These are phyloP conservation scores for Yamadazyma trypodendri DNA, from an alignment of 1,139 yeast species.

Conservation along the genomic window DNA sequence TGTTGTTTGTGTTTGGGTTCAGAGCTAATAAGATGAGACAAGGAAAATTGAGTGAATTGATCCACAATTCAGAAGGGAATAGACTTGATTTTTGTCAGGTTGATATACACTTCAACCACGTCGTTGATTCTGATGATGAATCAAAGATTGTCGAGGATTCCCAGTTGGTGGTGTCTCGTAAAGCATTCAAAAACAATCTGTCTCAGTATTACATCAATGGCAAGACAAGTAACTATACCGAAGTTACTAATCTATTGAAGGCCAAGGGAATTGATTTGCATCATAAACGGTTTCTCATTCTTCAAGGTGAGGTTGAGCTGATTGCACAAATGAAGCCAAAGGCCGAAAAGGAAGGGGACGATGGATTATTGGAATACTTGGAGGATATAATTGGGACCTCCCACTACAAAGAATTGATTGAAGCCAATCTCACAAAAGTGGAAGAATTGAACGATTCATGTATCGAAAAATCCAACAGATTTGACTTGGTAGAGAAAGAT, in stretches of 20 bases:
- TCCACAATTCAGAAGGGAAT: slow-evolving; percentile 78
- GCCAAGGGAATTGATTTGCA: slow-evolving; percentile 92
- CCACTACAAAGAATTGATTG: slow-evolving; percentile 74
- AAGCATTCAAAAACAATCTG: slow-evolving; percentile 71
- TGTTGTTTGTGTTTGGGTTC: slow-evolving; percentile 95
- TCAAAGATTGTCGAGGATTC: slow-evolving; percentile 51
- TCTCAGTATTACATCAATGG: slow-evolving; percentile 80
- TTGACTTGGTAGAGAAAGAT: slow-evolving; percentile 78
- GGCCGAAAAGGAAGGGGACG: slow-evolving; percentile 90
- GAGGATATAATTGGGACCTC: slow-evolving; percentile 98
- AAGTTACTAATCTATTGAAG: slow-evolving; percentile 72
- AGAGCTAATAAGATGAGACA: slow-evolving; percentile 97
- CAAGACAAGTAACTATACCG: slow-evolving; percentile 67
- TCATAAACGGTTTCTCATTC: slow-evolving; percentile 88
- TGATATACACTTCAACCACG: slow-evolving; percentile 87
- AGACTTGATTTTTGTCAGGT: slow-evolving; percentile 77
- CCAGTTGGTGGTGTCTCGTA: slow-evolving; percentile 70
- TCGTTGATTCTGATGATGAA: slow-evolving; percentile 57
- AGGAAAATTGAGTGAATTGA: slow-evolving; percentile 83
- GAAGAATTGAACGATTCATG: slow-evolving; percentile 77
- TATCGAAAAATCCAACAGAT: slow-evolving; percentile 75
- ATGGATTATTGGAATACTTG: slow-evolving; percentile 87
- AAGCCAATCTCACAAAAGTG: slow-evolving; percentile 56
- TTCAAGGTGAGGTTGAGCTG: slow-evolving; percentile 98
- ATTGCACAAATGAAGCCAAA: slow-evolving; percentile 99